Conservation (phyloP, 1,284 basidiomycete species). For the Hymenochaete sp. region DNA sequence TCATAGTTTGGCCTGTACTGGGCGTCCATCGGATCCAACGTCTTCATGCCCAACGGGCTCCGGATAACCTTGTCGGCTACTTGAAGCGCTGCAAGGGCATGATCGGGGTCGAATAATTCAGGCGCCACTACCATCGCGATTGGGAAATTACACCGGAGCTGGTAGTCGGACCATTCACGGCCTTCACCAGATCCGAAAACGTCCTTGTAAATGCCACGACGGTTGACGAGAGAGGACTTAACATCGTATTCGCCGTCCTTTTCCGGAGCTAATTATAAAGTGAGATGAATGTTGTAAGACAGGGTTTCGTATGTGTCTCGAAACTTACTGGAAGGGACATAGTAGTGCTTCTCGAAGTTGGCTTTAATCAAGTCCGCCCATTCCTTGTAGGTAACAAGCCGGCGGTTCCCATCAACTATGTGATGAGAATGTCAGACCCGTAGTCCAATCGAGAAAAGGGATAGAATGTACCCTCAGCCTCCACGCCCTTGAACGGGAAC, state of each 20-base stretch:
- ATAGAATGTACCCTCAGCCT: slow-evolving; percentile 59
- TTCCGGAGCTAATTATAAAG: slow-evolving; percentile 43
- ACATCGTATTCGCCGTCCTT: slow-evolving; percentile 72
- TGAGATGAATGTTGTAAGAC: slow-evolving; percentile 3
- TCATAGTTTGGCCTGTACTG: slow-evolving; percentile 89
- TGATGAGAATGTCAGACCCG: background rate
- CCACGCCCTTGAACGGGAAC: slow-evolving; percentile 89
- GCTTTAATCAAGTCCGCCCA: slow-evolving; percentile 82
- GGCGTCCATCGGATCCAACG: slow-evolving; percentile 75
- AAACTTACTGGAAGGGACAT: slow-evolving; percentile 68
- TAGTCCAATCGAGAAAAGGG: background rate
- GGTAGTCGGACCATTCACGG: slow-evolving; percentile 95
- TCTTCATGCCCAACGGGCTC: slow-evolving; percentile 89
- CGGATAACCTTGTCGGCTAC: slow-evolving; percentile 71
- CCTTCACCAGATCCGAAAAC: slow-evolving; percentile 83
- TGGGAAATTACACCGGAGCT: slow-evolving; percentile 86
- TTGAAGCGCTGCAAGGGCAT: slow-evolving; percentile 71
- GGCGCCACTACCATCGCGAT: slow-evolving; percentile 97
- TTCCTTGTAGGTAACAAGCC: slow-evolving; percentile 79
- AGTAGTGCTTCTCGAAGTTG: slow-evolving; percentile 88
- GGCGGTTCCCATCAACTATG: slow-evolving; percentile 65
- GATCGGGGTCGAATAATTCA: slow-evolving; percentile 80
- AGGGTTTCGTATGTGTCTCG: background rate
- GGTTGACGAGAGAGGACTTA: slow-evolving; percentile 69
- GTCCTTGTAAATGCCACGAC: slow-evolving; percentile 97